Conservation (phyloP, 805 yeast genomes). For the Suhomyces sp. region DNA sequence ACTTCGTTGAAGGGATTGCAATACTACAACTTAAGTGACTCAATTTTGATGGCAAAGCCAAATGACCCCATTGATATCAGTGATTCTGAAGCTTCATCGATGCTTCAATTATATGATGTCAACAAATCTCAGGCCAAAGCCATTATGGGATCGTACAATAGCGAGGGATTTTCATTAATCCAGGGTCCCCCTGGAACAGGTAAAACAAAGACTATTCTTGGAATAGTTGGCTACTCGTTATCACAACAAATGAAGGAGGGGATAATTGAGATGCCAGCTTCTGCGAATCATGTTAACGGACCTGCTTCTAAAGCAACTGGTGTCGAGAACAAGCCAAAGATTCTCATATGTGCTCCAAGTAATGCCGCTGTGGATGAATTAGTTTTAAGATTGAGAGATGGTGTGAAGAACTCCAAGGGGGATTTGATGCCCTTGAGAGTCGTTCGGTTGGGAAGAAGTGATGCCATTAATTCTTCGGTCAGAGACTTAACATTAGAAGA, state of each 20-base stretch:
- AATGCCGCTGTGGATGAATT: constrained; percentile 98
- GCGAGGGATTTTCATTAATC: constrained; percentile 80
- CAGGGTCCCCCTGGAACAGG: constrained; percentile 99
- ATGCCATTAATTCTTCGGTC: constrained; percentile 80
- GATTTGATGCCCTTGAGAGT: constrained; percentile 56
- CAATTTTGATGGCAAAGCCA: constrained; percentile 68
- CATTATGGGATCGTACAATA: constrained; percentile 65
- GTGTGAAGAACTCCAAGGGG: constrained; percentile 61
- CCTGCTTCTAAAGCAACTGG: constrained; percentile 16
- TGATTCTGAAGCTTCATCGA: constrained; percentile 38
- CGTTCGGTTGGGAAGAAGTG: constrained; percentile 87
- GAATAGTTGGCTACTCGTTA: constrained; percentile 78
- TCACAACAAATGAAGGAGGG: constrained; percentile 30
- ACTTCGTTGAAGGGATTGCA: constrained; percentile 78
- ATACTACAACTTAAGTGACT: constrained; percentile 73
- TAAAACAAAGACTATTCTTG: constrained; percentile 94
- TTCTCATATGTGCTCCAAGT: constrained; percentile 94
- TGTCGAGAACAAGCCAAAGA: constrained; percentile 39
- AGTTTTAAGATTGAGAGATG: constrained; percentile 74
- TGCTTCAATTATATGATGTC: constrained; percentile 54
- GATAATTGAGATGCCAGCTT: constrained; percentile 19
- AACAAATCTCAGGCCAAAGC: constrained; percentile 93
- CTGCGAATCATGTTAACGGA: too few relatives aligned
- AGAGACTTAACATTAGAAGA: constrained; percentile 84
- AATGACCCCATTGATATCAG: constrained; percentile 36